Base-by-base conservation (phyloP, 257 asterid genomes). In the Apocynum venetum region DNA sequence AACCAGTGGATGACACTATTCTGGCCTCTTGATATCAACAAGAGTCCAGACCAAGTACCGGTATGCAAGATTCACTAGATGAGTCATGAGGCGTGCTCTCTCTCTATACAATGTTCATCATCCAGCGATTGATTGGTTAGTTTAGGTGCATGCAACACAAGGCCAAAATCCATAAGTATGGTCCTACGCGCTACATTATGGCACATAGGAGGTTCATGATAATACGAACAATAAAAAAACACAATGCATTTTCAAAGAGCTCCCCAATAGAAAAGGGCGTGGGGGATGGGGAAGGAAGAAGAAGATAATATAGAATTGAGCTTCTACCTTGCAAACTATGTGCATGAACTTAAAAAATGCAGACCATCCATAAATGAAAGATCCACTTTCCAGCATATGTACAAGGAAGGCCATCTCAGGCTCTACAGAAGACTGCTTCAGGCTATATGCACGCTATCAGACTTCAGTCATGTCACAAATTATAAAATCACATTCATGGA, bases 1-100 rank as follows among this genome's bases (percentile, higher is more conserved):
- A 69, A 56, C 52, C 69, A 83, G 83, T 81, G 87, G 87, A 81
- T 1, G 80, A 77, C 83, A 78, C 75, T 73, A 79, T 63, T 71
- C 15, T 80, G 86, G 81, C 89, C 52, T 43, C 84, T 78, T 79
- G 52, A 60, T 7, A 73, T 70, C 82, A 72, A 63, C 14, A 65
- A 51, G 51, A 65, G 66, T 56, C 63, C 59, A 47, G 20, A 17
- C 56, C 11, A 43, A 48, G 25, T 5, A 72, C 12, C 17, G 47
- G 47, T 60, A 53, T 53, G 41, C 75, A 64, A 64, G 76, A 55
- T 64, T 65, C n/a, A 78, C 72, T 47, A 47, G 17, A 70, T 57
- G 71, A 71, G 55, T 64, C 56, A 40, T 46, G 65, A 25, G 31
- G 31, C 31, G 31, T 25, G 31, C 31, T 25, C 31, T 25, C 59